Evolutionary conservation across 140 eudicot genomes (phyloP), one percentile per base, ranked within the genome.

Genomic region (Anethum foeniculum): DNA sequence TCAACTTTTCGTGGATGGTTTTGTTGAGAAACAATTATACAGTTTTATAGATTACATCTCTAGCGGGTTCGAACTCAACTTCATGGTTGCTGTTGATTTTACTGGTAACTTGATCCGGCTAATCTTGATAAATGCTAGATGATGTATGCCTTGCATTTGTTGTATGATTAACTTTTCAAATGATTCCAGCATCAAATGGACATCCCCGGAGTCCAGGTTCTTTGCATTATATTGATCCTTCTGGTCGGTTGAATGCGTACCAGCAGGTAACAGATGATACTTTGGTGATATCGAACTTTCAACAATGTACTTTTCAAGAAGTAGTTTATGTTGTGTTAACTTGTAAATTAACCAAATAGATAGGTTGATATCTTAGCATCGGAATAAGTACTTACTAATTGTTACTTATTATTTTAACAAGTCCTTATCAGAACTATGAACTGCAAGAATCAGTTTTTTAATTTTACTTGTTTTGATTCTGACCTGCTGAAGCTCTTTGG

Each of bases 21-120:
- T 86, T 83, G 69, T 34, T 25, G 97, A 92, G 87, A 95, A 90
- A 88, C 85, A 88, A 85, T 64, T 86, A 30, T 80, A 84, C 82
- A 92, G 97, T 84, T 95, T 92, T 84, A 86, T 90, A 81, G 99
- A 92, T 83, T 95, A 92, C 77, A 87, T 95, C 69, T 95, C 99
- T 46, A 90, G 96, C 67, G 99, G 99, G 48, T 95, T 89, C 79
- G 97, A 95, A 81, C 97, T 95, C 46, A 95, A 89, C 88, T 95
- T 92, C 82, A 90, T 95, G 99, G 99, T 95, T 81, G 99, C 97
- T 75, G 89, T 95, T 87, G 99, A 95, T 87, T 95, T 92, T 82
- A 95, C 99, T 11, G 97, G 97, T 88, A 83, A 68, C 71, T 30
- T 3, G 32, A 67, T 67, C 72, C 41, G 25, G 46, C 56, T n/a